Percentiles rank a stretch among this genome's conserved stretches.
These are phyloP conservation scores for Punctularia strigosozonata DNA, from an alignment of 768 basidiomycete genomes.

Conservation along the genomic window DNA sequence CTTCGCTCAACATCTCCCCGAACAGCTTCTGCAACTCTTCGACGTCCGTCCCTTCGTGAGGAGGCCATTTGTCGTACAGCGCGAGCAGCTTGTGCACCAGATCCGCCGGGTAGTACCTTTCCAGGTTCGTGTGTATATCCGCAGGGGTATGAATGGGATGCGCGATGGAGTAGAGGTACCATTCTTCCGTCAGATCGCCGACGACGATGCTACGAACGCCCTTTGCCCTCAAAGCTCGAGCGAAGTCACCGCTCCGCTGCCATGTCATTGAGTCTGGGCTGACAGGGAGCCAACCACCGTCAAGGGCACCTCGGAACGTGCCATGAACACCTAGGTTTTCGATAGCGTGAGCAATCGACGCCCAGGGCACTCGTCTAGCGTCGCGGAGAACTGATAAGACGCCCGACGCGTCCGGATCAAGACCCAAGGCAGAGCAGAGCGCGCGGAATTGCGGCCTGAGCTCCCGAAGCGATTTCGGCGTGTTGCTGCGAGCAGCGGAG, in stretches of 20 bases:
- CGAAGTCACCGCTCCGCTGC: slow-evolving; percentile 53
- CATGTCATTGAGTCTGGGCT: slow-evolving; percentile 51
- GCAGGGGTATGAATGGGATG: slow-evolving; percentile 36
- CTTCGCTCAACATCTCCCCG: slow-evolving; percentile 49
- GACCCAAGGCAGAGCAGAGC: slow-evolving; percentile 40
- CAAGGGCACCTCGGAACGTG: slow-evolving; percentile 59
- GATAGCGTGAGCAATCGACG: slow-evolving; percentile 38
- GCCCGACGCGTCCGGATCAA: slow-evolving; percentile 41
- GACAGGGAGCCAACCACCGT: slow-evolving; percentile 39
- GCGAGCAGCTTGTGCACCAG: slow-evolving; percentile 33
- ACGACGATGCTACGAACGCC: slow-evolving; percentile 51
- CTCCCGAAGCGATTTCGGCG: slow-evolving; percentile 49
- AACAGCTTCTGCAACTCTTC: slow-evolving; percentile 35
- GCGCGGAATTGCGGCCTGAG: slow-evolving; percentile 52
- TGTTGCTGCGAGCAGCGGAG: slow-evolving; percentile 22
- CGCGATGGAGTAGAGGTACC: slow-evolving; percentile 67
- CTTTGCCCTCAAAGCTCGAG: slow-evolving; percentile 36
- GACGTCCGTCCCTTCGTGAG: slow-evolving; percentile 26
- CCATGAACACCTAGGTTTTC: slow-evolving; percentile 41
- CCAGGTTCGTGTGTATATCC: slow-evolving; percentile 47
- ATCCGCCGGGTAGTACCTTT: slow-evolving; percentile 44
- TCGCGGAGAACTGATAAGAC: slow-evolving; percentile 41
- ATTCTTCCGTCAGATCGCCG: slow-evolving; percentile 67
- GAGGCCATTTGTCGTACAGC: slow-evolving; percentile 27
- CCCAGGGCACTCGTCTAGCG: slow-evolving; percentile 32